These are phyloP conservation scores for Phytophthora uliginosa DNA, from an alignment of 352 stramenopile genomes.

Conservation along the genomic window DNA sequence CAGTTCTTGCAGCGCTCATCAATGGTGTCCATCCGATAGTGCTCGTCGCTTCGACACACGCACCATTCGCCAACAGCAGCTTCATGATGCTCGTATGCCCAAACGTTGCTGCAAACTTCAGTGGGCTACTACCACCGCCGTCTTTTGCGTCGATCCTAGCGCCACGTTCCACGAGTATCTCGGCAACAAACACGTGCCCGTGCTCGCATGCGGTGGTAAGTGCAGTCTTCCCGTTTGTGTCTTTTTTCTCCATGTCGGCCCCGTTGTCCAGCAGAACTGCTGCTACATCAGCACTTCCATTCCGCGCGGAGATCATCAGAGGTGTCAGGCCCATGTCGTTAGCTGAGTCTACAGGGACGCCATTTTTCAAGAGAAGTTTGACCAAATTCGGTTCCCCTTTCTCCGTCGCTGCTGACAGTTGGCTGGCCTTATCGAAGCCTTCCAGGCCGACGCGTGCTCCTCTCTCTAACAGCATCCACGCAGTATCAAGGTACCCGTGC, in stretches of 20 bases:
- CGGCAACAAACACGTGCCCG: not conserved
- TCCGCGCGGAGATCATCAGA: not conserved
- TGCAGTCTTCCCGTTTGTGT: not conserved
- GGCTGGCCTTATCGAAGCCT: not conserved
- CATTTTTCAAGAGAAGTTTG: not conserved
- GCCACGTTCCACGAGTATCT: not conserved
- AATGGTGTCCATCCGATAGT: not conserved
- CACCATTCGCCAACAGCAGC: conserved; percentile 3
- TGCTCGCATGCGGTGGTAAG: not conserved
- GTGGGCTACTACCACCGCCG: not conserved
- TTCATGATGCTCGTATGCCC: conserved; percentile 1
- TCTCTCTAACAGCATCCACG: not conserved
- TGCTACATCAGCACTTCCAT: not conserved
- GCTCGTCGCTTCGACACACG: not conserved
- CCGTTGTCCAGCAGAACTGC: not conserved
- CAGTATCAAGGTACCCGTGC: not conserved
- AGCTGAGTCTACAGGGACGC: not conserved
- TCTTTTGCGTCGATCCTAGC: not conserved
- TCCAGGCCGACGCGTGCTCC: not conserved
- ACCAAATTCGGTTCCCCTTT: not conserved
- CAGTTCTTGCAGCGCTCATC: not conserved
- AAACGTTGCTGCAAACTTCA: not conserved
- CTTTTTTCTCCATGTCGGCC: not conserved
- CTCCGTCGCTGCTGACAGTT: not conserved
- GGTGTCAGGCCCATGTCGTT: not conserved